A percentile compares a stretch with the other conserved stretches of the same genome.
phyloP scores from a whole-genome alignment of 116 monocot species.

The Posidonia oceanica region DNA sequence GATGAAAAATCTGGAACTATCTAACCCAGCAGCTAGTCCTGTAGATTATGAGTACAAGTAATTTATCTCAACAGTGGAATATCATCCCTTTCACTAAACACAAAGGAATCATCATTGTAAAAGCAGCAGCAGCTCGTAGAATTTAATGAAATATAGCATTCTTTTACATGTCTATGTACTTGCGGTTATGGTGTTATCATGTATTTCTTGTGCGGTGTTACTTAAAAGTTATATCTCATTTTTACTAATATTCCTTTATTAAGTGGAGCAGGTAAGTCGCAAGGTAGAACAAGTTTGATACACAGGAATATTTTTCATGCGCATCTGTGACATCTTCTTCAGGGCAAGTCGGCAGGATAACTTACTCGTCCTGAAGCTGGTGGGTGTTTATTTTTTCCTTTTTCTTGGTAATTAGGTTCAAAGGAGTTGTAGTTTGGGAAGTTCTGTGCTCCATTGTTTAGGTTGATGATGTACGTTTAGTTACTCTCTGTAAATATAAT shows the following conservation, averaged over 20 bases:
- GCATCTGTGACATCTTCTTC: too few relatives aligned
- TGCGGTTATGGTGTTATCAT: too few relatives aligned
- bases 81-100: neutral
- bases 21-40: neutral
- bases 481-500: too few relatives aligned
- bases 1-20: neutral
- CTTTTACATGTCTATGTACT: neutral
- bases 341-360: too few relatives aligned
- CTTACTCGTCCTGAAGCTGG: too few relatives aligned
- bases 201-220: neutral
- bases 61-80: neutral
- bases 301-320: too few relatives aligned
- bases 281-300: too few relatives aligned
- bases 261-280: too few relatives aligned
- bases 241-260: too few relatives aligned
- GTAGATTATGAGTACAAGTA: neutral
- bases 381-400: too few relatives aligned
- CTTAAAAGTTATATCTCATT: neutral
- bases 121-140: neutral
- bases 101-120: constrained; percentile 5
- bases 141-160: constrained; percentile 7
- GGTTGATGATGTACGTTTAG: too few relatives aligned
- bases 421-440: neutral
- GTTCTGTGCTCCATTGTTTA: neutral
- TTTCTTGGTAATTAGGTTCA: neutral